Evolutionary conservation across 2,329 filamentous ascomycete genomes (phyloP).

Genomic region (Helicocarpus griseus): DNA sequence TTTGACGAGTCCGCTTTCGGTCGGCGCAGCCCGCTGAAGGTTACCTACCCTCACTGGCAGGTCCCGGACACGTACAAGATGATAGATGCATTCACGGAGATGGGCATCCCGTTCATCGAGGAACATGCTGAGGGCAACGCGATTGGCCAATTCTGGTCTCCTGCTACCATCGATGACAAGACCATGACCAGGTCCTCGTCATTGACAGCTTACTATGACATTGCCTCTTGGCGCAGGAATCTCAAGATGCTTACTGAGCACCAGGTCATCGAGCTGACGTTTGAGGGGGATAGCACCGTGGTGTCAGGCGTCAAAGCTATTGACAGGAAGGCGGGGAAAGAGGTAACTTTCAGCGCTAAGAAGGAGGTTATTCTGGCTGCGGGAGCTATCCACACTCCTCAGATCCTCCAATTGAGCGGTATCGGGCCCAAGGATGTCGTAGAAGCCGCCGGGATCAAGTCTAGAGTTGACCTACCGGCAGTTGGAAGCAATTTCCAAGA

Average conservation of each 20-base stretch:
- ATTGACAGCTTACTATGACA: conserved; percentile 7
- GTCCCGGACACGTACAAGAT: conserved; percentile 8
- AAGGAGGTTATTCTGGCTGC: conserved; percentile 34
- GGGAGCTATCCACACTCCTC: conserved; percentile 30
- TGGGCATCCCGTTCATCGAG: background rate
- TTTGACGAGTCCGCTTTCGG: conserved; percentile 36
- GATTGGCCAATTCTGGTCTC: conserved; percentile 6
- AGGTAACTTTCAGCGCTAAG: conserved; percentile 4
- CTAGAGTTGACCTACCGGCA: conserved; percentile 36
- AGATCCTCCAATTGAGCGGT: conserved; percentile 41
- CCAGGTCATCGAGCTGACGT: conserved; percentile 3
- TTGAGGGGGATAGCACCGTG: conserved; percentile 4
- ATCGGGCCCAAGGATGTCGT: conserved; percentile 34
- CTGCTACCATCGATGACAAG: conserved; percentile 6
- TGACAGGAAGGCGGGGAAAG: background rate
- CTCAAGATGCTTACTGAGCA: conserved; percentile 6
- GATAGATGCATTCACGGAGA: conserved; percentile 8
- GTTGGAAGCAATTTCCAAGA: conserved; percentile 32
- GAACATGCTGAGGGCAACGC: conserved; percentile 4
- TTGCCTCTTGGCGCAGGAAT: background rate
- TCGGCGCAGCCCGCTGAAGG: conserved; percentile 36
- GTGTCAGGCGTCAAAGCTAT: conserved; percentile 16
- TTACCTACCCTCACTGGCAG: conserved; percentile 35
- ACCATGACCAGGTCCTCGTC: conserved; percentile 7
- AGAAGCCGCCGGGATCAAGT: conserved; percentile 26